phyloP scores from a whole-genome alignment of 495 filamentous ascomycete genomes.

The Hypoxylon fragiforme region DNA sequence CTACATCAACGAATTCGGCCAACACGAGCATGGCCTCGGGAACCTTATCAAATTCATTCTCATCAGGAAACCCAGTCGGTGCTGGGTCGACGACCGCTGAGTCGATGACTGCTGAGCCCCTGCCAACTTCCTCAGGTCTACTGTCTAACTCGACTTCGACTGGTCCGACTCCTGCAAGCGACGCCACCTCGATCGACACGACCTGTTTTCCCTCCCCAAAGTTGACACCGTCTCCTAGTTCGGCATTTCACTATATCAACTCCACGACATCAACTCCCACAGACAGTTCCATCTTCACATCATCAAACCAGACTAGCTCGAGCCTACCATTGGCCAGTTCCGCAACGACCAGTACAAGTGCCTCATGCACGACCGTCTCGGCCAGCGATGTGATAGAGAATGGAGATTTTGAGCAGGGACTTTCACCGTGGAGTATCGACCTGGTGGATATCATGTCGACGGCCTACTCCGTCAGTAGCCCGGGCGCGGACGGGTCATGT shows the following conservation, averaged over 20 bases:
- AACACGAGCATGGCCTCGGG: neutral
- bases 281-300: neutral
- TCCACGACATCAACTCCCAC: neutral
- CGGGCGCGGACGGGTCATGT: constrained; percentile 30
- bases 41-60: constrained; percentile 1
- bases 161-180: neutral
- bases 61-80: neutral
- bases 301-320: neutral
- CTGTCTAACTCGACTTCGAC: neutral
- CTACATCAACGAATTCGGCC: neutral
- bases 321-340: neutral
- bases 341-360: neutral
- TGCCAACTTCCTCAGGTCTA: neutral
- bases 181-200: constrained; percentile 8
- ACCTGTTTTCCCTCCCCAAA: constrained; percentile 12
- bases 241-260: constrained; percentile 9
- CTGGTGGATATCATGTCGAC: constrained; percentile 37
- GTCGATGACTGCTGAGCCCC: too few relatives aligned
- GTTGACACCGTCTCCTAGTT: neutral
- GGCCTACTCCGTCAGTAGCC: constrained; percentile 11
- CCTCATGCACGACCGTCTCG: neutral
- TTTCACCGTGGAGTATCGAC: constrained; percentile 38
- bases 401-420: constrained; percentile 35
- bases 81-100: constrained; percentile 1
- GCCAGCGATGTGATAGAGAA: constrained; percentile 26